phyloP scores from a whole-genome alignment of 148 eudicot genomes.

The Amaranthus hypochondriacus region DNA sequence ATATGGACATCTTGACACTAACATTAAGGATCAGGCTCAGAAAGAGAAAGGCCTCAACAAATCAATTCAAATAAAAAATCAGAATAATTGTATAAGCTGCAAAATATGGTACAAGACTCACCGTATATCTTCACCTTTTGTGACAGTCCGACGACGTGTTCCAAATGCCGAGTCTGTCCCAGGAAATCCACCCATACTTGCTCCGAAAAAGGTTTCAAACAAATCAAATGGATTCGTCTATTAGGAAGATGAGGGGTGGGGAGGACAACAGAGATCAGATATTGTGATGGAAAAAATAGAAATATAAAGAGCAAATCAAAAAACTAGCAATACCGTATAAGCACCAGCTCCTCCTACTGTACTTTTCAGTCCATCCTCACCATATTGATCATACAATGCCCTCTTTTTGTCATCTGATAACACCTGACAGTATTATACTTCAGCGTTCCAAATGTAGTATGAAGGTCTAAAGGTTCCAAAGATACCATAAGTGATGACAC shows the following conservation, averaged over 20 bases:
- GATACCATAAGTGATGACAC: constrained; percentile 3
- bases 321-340: constrained; percentile 60
- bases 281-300: background rate
- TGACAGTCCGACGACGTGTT: constrained; percentile 68
- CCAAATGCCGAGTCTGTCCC: constrained; percentile 76
- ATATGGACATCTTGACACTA: background rate
- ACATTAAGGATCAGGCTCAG: background rate
- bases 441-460: constrained; percentile 38
- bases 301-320: constrained; percentile 4
- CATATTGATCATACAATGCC: constrained; percentile 92
- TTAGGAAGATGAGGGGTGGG: background rate
- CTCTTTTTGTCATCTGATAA: constrained; percentile 98
- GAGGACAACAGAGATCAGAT: constrained; percentile 4
- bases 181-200: constrained; percentile 73
- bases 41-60: background rate
- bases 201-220: constrained; percentile 95
- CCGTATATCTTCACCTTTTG: constrained; percentile 97
- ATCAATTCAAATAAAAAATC: background rate
- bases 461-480: background rate
- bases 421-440: constrained; percentile 70
- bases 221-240: constrained; percentile 98
- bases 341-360: constrained; percentile 75
- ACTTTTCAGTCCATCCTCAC: constrained; percentile 96
- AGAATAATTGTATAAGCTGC: background rate
- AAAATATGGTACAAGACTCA: constrained; percentile 38